These are phyloP conservation scores for Verbascum thapsus DNA, from an alignment of 257 asterid species.

Conservation along the genomic window DNA sequence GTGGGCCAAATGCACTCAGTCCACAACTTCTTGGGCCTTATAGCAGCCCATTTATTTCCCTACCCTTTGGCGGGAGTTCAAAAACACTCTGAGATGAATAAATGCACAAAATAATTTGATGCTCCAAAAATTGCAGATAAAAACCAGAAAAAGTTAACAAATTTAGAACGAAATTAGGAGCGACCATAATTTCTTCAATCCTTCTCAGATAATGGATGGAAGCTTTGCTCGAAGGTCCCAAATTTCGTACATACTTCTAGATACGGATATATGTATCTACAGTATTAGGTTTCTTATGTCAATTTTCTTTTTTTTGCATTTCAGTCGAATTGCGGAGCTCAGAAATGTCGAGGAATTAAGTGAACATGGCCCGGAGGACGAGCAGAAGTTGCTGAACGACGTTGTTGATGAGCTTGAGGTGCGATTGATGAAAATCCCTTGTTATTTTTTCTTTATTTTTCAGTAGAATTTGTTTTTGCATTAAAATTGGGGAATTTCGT, in stretches of 20 bases:
- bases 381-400: slow-evolving; percentile 41
- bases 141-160: not conserved
- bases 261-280: not conserved
- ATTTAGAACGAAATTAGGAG: slow-evolving; percentile 18
- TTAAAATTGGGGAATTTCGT: slow-evolving; percentile 6
- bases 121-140: no score
- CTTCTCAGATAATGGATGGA: not conserved
- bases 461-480: not conserved
- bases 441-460: slow-evolving; percentile 10
- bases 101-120: not conserved
- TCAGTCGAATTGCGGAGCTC: slow-evolving; percentile 67
- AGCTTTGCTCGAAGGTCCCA: slow-evolving; percentile 5
- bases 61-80: slow-evolving; percentile 36
- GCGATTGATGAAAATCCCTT: not conserved
- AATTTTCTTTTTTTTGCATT: not conserved
- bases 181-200: no score
- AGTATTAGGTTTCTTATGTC: slow-evolving; percentile 18
- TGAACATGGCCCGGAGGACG: slow-evolving; percentile 34
- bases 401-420: slow-evolving; percentile 61
- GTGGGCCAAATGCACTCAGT: not conserved
- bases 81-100: not conserved
- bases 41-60: not conserved
- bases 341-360: slow-evolving; percentile 33
- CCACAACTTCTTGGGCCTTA: slow-evolving; percentile 15
- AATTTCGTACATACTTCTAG: not conserved